These are phyloP conservation scores for Pelargonium nanum DNA, from an alignment of 345 rosid genomes.

Conservation along the genomic window DNA sequence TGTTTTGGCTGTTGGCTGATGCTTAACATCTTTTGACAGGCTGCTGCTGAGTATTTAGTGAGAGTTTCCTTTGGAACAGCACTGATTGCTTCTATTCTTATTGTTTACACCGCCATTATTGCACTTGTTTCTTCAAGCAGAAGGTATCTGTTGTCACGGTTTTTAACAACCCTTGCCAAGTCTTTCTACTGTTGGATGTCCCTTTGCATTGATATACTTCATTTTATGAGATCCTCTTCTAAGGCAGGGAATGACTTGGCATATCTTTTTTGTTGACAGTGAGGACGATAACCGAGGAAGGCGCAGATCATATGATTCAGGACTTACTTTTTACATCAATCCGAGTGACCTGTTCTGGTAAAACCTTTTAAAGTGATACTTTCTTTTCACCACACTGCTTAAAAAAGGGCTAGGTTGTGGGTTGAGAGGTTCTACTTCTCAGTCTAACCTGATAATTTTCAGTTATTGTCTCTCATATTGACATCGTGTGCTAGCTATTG, in stretches of 20 bases:
- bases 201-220: no score
- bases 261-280: conserved; percentile 30
- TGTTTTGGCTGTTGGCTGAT: conserved; percentile 2
- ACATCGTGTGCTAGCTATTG: no score
- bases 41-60: conserved; percentile 54
- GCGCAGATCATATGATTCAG: conserved; percentile 71
- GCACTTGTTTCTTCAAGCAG: conserved; percentile 57
- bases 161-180: no score
- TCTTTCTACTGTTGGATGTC: no score
- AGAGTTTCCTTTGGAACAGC: conserved; percentile 92
- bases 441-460: no score
- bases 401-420: no score
- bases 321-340: conserved; percentile 50
- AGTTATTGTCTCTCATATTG: no score
- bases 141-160: conserved; percentile 41
- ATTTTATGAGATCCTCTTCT: background rate
- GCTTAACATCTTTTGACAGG: conserved; percentile 34
- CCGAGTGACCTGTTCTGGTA: conserved; percentile 87
- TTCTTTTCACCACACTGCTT: no score
- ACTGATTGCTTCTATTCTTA: conserved; percentile 80
- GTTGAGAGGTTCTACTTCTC: no score
- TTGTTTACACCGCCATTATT: conserved; percentile 76
- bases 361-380: background rate
- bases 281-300: conserved; percentile 85
- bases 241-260: background rate